Conservation (phyloP, 495 filamentous ascomycete genomes). For the Tetracladium setigerum region DNA sequence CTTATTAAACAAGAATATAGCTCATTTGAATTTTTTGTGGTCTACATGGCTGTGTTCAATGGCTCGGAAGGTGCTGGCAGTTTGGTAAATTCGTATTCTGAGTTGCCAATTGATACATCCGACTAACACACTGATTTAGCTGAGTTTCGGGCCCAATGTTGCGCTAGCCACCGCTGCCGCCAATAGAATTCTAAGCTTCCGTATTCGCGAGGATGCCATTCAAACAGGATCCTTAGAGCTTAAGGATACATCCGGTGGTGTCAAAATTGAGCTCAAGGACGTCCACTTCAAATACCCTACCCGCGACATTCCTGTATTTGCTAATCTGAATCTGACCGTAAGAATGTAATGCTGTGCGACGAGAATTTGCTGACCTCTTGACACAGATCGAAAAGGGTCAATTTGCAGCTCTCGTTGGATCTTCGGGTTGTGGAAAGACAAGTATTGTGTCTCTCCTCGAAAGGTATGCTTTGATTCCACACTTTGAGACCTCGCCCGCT, state of each 20-base stretch:
- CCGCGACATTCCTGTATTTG: slow-evolving; percentile 43
- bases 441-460: slow-evolving; percentile 59
- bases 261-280: slow-evolving; percentile 46
- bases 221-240: slow-evolving; percentile 12
- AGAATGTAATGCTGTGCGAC: not conserved
- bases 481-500: not conserved
- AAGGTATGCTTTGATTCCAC: not conserved
- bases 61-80: slow-evolving; percentile 22
- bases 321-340: slow-evolving; percentile 37
- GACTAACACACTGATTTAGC: too few relatives aligned
- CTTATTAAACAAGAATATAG: slow-evolving; percentile 19
- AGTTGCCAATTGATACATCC: not conserved
- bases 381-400: slow-evolving; percentile 50
- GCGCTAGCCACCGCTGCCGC: slow-evolving; percentile 49
- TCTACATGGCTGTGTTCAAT: slow-evolving; percentile 26
- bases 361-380: not conserved
- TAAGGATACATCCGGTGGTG: slow-evolving; percentile 37
- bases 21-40: slow-evolving; percentile 24
- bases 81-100: not conserved
- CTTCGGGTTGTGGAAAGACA: slow-evolving; percentile 67
- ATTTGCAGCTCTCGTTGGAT: slow-evolving; percentile 62
- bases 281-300: slow-evolving; percentile 54
- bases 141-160: slow-evolving; percentile 34
- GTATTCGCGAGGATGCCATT: not conserved
- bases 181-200: slow-evolving; percentile 37